Base-by-base conservation (phyloP, 495 filamentous ascomycete genomes). In the Podospora pseudocomata region DNA sequence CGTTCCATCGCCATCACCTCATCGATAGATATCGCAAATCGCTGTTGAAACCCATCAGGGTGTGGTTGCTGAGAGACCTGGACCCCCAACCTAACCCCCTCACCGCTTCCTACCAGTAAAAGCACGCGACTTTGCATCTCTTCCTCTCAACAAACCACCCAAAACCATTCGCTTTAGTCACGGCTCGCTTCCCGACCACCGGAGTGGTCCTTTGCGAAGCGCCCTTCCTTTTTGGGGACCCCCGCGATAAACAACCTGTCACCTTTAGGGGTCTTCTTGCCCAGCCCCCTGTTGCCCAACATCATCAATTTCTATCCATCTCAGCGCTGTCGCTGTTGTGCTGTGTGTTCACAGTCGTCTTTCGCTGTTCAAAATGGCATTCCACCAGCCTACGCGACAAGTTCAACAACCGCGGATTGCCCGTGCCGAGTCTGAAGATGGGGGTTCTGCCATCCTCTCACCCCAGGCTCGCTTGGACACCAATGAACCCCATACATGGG, bases 401-500 rank as follows among this genome's bases (percentile, higher is more conserved):
- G 82, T 86, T 67, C 75, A 63, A 32, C 61, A 82, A 32, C 87
- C 84, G 57, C 89, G 88, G 65, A 83, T 85, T 30, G 61, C 60
- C 20, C 77, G 70, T 30, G 67, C 68, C 56, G 69, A 73, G n/a
- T 70, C 81, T 7, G 76, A 85, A 15, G 83, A 85, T 66, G 77
- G 80, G 16, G 78, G 79, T 20, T 75, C 80, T 5, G 80, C 81
- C 4, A 75, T 81, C 49, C 74, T 80, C 44, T 78, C 84, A 26
- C 80, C 74, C 57, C 77, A 76, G 63, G 75, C 70, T 68, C 74
- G 65, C 70, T 78, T 68, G 39, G 73, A 72, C 20, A 72, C 85
- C 56, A 87, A 90, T 73, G 91, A 96, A 63, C 87, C 92, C 4
- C 89, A 93, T 75, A 94, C 97, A 87, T 98, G 95, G 96, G 88